A percentile compares a stretch with the other conserved stretches of the same genome.
Evolutionary conservation across 1,139 yeast genomes (phyloP).

Genomic region (Pichia sp.): DNA sequence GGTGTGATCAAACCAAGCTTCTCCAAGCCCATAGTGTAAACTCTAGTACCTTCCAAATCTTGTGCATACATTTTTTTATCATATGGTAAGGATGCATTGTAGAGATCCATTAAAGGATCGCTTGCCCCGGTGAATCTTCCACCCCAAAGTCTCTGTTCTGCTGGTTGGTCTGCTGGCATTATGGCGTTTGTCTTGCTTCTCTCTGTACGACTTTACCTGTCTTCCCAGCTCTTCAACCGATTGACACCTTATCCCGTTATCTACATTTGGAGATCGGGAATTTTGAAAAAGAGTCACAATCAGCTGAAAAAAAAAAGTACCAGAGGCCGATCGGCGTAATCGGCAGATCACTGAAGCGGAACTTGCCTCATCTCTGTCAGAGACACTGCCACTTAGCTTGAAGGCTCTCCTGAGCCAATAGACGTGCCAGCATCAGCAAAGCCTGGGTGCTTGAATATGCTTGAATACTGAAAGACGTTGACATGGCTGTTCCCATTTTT

Average conservation of each 20-base stretch:
- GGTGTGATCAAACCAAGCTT: conserved; percentile 69
- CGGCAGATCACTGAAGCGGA: too few relatives aligned
- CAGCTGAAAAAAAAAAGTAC: not conserved
- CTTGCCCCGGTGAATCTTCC: conserved; percentile 97
- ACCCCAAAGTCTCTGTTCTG: conserved; percentile 80
- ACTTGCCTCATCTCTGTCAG: too few relatives aligned
- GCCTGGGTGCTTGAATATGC: too few relatives aligned
- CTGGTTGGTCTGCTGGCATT: conserved; percentile 23
- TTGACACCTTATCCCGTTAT: not conserved
- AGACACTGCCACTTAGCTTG: too few relatives aligned
- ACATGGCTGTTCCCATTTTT: too few relatives aligned
- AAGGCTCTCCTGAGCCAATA: too few relatives aligned
- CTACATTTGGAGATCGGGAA: not conserved
- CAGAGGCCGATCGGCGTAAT: not conserved
- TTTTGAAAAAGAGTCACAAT: not conserved
- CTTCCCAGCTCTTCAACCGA: not conserved
- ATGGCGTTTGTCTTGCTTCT: not conserved
- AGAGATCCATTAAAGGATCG: conserved; percentile 94
- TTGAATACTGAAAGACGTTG: too few relatives aligned
- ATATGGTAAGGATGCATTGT: conserved; percentile 94
- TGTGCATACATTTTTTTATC: conserved; percentile 93
- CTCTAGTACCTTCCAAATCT: conserved; percentile 89
- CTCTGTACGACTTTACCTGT: not conserved
- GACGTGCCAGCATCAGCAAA: too few relatives aligned
- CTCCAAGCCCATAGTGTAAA: conserved; percentile 81